phyloP scores from a whole-genome alignment of 2,329 filamentous ascomycete genomes.

The Sclerotinia borealis region DNA sequence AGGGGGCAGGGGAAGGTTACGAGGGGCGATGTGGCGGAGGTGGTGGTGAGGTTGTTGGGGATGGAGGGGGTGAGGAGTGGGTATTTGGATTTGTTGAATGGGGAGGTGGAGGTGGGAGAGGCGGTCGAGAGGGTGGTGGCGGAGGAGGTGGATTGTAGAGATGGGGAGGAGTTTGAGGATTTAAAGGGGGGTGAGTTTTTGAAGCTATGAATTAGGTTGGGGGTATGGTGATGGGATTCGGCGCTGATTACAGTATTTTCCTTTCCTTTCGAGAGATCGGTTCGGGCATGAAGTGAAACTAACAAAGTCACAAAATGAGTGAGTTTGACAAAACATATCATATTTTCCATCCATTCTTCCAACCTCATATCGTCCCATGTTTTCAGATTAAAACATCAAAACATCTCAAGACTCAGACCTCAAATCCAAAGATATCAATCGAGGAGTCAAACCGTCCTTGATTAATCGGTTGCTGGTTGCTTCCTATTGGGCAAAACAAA shows the following conservation, averaged over 20 bases:
- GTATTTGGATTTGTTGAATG: conserved; percentile 48
- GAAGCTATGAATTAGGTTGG: neutral
- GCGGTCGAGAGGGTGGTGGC: conserved; percentile 45
- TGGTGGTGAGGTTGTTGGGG: conserved; percentile 49
- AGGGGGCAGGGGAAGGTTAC: conserved; percentile 37
- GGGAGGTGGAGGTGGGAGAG: conserved; percentile 41
- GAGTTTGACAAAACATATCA: too few species aligned
- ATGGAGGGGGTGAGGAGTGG: conserved; percentile 42
- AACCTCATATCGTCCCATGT: too few species aligned
- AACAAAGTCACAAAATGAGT: too few species aligned
- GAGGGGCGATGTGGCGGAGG: conserved; percentile 54
- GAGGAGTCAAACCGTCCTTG: too few species aligned
- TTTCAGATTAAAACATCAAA: too few species aligned
- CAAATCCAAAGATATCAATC: too few species aligned
- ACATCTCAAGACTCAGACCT: too few species aligned
- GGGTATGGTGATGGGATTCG: neutral
- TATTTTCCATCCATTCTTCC: too few species aligned
- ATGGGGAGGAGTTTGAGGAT: conserved; percentile 41
- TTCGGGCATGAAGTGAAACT: too few species aligned
- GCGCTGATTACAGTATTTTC: neutral
- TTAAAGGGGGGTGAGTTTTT: conserved; percentile 20
- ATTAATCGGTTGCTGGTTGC: too few species aligned
- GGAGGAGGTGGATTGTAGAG: conserved; percentile 45
- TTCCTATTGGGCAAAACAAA: too few species aligned
- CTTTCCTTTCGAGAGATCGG: too few species aligned